Percentiles rank a stretch among this genome's conserved stretches.
Evolutionary conservation across 371 early-diverging fungal species (phyloP).

Genomic region (Syncephalastrum sp.): DNA sequence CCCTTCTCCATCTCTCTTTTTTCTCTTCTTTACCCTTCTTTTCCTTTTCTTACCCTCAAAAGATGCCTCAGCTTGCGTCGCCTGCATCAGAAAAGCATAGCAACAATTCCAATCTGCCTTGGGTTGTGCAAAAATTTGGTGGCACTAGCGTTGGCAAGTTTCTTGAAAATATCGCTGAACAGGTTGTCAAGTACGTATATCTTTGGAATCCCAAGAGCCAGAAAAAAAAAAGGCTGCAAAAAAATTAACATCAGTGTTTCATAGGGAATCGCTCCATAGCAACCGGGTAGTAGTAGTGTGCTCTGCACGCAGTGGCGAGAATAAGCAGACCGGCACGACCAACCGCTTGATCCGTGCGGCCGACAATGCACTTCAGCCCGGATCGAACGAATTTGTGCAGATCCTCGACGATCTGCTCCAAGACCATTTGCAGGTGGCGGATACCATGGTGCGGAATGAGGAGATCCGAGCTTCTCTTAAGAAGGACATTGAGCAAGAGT

Average conservation of each 20-base stretch:
- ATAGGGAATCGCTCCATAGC: conserved; percentile 46
- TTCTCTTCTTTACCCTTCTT: neutral
- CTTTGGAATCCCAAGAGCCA: neutral
- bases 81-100: conserved; percentile 11
- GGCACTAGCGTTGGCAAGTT: conserved; percentile 90
- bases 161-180: conserved; percentile 55
- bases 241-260: conserved; percentile 1
- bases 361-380: conserved; percentile 65
- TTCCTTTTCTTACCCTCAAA: neutral
- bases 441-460: conserved; percentile 53
- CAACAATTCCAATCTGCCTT: conserved; percentile 44
- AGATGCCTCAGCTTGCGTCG: conserved; percentile 5
- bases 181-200: conserved; percentile 55
- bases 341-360: conserved; percentile 72
- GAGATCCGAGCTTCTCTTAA: conserved; percentile 56
- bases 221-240: conserved; percentile 2
- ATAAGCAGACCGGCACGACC: conserved; percentile 78
- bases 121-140: conserved; percentile 86
- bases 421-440: conserved; percentile 77
- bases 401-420: conserved; percentile 80
- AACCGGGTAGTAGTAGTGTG: conserved; percentile 80
- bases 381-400: conserved; percentile 59
- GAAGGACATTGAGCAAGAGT: conserved; percentile 69
- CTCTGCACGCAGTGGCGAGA: conserved; percentile 78
- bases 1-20: too few species aligned